Evolutionary conservation across 2,329 filamentous ascomycete genomes (phyloP), one percentile per base, ranked within the genome.

Genomic region (Coniochaeta pulveracea): DNA sequence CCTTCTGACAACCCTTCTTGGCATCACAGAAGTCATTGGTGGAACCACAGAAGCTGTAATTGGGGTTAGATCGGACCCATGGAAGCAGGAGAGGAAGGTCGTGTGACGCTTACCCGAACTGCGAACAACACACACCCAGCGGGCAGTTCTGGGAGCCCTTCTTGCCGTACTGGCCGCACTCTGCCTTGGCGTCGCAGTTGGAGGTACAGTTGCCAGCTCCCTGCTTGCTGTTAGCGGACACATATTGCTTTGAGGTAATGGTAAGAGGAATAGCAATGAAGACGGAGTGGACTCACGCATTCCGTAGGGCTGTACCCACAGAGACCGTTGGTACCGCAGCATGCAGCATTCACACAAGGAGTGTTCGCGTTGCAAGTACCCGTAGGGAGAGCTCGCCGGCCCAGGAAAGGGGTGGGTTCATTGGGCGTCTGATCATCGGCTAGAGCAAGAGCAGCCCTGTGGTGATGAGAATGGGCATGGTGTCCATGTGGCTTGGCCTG

Each of bases 171-270:
- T 51, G 37, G 12, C 55, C 56, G 23, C 56, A 60, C 25, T 51
- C 46, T 3, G 53, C 52, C n/a, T 42, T 49, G n/a, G 55, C 52
- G 40, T 58, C 42, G 34, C 56, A 60, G 34, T 57, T 54, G 8
- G 49, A 46, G 14, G 16, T 15, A 25, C 31, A 33, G 10, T 26
- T 26, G 5, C 31, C 31, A 9, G 10, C 12, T 24, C 31, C 31
- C n/a, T n/a, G 19, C 31, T 19, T 26, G 1, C 42, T 42, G 29
- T 32, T 21, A 19, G 29, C n/a, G n/a, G n/a, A n/a, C n/a, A n/a
- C 25, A 7, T 7, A 12, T n/a, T 32, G 16, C n/a, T 17, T 4
- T 32, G 29, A 32, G 9, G 18, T 17, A 4, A 32, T 12, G 6
- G 4, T 29, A 19, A 5, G 14, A 29, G 6, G 17, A 5, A 14